These are phyloP conservation scores for sorghum (Sorghum bicolor) DNA, from an alignment of 176 grass and related monocot genomes.

Conservation along the genomic window Sorghum_bicolor_NCBIv3 NC_012876.2:53491001-53491500, in stretches of 20 bases:
- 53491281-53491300: conserved; percentile 52
- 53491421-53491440: conserved; percentile 54
- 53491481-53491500: conserved; percentile 47
- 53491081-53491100: conserved; percentile 50
- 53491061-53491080: conserved; percentile 54
- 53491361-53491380: conserved; percentile 42
- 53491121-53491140: conserved; percentile 52
- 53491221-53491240: conserved; percentile 39
- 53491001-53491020: conserved; percentile 51
- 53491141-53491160: conserved; percentile 48
- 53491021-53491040: conserved; percentile 49
- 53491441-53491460: conserved; percentile 55
- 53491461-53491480: conserved; percentile 56
- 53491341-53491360: conserved; percentile 43
- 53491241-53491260: conserved; percentile 41
- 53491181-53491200: conserved; percentile 22
- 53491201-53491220: conserved; percentile 2
- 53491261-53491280: conserved; percentile 39
- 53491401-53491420: conserved; percentile 56
- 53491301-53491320: conserved; percentile 47
- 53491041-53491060: conserved; percentile 51
- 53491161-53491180: conserved; percentile 7
- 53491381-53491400: conserved; percentile 39
- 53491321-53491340: conserved; percentile 47
- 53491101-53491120: conserved; percentile 53